Base-by-base conservation (phyloP, 495 filamentous ascomycete genomes). In the Daldinia grandis region DNA sequence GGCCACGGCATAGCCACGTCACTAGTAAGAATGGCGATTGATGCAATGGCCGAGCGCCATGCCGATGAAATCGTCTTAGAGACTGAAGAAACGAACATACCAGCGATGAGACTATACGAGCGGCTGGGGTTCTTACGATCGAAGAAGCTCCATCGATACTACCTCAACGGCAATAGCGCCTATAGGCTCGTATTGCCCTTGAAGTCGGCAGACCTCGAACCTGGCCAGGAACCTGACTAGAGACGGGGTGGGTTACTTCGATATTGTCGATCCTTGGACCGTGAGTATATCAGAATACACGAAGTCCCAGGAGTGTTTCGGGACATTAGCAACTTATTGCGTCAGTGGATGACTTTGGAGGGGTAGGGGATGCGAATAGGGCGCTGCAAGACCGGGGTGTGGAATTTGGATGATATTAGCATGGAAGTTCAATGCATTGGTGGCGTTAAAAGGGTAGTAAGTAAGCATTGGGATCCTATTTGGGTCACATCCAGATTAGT, bases 11-110 rank as follows among this genome's bases (percentile, higher is more conserved):
- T 99, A 59, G 95, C 95, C 15, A 97, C 95, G 5, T 89, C 88
- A 56, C 82, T 99, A 21, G 96, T 98, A 14, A 84, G 90, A 64
- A 92, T 90, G 88, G 93, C 94, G 7, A 95, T 99, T 68, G 93
- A 97, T 76, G 91, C 91, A 35, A 98, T 99, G 96, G 87, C 88
- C 25, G 85, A 86, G 64, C 82, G 89, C 56, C 84, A 92, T 76
- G 96, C 96, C 50, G 94, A 98, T 75, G 96, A 99, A 84, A 89
- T 99, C 37, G 94, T 94, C 8, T 88, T 99, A 42, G 96, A 99
- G 84, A 99, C 96, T 2, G 96, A 99, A 81, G 93, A 95, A 76
- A 94, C 91, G 17, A 99, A 99, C 78, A 89, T 89, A 3, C 92
- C 93, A 5, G 94, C 93, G 6, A 95, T 98, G 82, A 91, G 92